Conservation (phyloP, 768 basidiomycete genomes). For the Hericium erinaceus region DNA sequence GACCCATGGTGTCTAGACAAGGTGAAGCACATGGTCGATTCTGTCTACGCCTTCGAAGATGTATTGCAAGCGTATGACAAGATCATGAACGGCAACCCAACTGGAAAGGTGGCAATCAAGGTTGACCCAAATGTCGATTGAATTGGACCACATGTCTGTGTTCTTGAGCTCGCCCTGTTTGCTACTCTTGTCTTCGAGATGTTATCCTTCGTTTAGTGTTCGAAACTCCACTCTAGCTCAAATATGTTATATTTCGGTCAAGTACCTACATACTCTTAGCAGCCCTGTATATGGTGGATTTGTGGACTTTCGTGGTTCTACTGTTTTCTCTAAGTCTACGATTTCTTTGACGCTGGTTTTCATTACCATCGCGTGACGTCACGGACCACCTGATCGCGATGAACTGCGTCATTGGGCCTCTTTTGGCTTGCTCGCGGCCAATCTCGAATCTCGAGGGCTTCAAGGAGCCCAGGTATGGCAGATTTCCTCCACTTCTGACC, state of each 20-base stretch:
- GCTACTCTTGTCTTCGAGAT: too few species aligned
- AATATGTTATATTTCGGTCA: too few species aligned
- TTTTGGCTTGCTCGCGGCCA: background rate
- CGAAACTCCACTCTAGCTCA: too few species aligned
- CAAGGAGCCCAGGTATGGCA: background rate
- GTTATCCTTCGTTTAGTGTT: too few species aligned
- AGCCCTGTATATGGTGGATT: too few species aligned
- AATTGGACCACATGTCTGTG: background rate
- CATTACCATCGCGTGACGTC: background rate
- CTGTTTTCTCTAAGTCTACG: background rate
- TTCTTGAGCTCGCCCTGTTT: too few species aligned
- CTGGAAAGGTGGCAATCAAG: constrained; percentile 60
- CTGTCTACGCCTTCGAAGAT: constrained; percentile 47
- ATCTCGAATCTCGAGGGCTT: background rate
- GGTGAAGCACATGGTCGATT: constrained; percentile 36
- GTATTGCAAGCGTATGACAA: constrained; percentile 53
- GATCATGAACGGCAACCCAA: constrained; percentile 45
- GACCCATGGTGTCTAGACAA: too few species aligned
- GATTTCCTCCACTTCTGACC: background rate
- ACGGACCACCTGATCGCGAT: background rate
- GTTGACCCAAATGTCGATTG: constrained; percentile 23
- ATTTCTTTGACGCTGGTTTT: background rate
- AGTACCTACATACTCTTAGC: too few species aligned
- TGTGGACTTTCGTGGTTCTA: too few species aligned
- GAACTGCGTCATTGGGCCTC: background rate